Evolutionary conservation across 2,329 filamentous ascomycete genomes (phyloP).

Genomic region (Fonsecaea multimorphosa): DNA sequence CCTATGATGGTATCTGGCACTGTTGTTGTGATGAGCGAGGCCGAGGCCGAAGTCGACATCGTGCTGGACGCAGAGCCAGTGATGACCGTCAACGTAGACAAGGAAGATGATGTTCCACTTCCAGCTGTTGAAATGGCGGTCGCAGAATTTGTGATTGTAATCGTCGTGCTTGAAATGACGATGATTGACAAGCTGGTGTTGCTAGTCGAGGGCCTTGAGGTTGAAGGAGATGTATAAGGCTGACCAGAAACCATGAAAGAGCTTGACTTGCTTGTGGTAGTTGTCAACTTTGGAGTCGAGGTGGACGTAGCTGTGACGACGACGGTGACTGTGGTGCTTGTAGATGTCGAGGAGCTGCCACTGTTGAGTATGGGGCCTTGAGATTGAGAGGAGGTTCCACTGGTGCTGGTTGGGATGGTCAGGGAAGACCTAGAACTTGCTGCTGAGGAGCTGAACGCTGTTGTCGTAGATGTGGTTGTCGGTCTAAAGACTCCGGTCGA

Average conservation of each 20-base stretch:
- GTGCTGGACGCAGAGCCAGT: slow-evolving; percentile 19
- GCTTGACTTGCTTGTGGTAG: slow-evolving; percentile 10
- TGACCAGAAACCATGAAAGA: slow-evolving; percentile 10
- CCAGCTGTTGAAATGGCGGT: neutral
- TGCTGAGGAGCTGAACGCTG: slow-evolving; percentile 8
- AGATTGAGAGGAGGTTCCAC: slow-evolving; percentile 3
- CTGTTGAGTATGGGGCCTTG: slow-evolving; percentile 15
- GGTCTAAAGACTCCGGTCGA: slow-evolving; percentile 34
- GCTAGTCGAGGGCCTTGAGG: slow-evolving; percentile 1
- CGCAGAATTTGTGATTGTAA: slow-evolving; percentile 22
- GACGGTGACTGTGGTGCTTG: slow-evolving; percentile 13
- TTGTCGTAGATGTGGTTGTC: slow-evolving; percentile 20
- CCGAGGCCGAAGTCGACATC: slow-evolving; percentile 6
- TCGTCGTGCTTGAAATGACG: slow-evolving; percentile 34
- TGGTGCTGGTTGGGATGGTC: slow-evolving; percentile 19
- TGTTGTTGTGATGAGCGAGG: slow-evolving; percentile 23
- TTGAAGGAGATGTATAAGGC: slow-evolving; percentile 14
- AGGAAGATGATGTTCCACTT: slow-evolving; percentile 9
- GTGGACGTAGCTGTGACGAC: slow-evolving; percentile 9
- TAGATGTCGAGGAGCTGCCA: slow-evolving; percentile 13
- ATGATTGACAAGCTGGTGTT: slow-evolving; percentile 28
- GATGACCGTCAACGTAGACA: slow-evolving; percentile 28
- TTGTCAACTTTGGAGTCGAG: slow-evolving; percentile 12
- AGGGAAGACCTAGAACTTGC: slow-evolving; percentile 19
- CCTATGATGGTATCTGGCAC: slow-evolving; percentile 30